Base-by-base conservation (phyloP, 2,329 filamentous ascomycete genomes). In the Cryphonectria naterciae region DNA sequence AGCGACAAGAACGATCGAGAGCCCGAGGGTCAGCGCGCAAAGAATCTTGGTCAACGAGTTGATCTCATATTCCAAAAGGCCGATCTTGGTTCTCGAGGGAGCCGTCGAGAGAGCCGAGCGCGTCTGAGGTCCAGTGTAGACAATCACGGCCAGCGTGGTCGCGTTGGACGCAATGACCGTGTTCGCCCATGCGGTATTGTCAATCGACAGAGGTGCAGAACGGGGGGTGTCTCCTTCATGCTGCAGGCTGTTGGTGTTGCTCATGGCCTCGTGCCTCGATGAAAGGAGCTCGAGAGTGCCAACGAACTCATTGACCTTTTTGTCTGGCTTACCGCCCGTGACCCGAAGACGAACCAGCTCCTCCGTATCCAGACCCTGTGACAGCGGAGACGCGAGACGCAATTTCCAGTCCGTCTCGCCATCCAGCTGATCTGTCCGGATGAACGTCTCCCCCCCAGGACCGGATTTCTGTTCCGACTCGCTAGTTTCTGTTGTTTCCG, bases 371-470 rank as follows among this genome's bases (percentile, higher is more conserved):
- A 99, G 83, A n/a, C 85, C 87, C 78, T 99, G 96, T 0, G 95
- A 95, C 37, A 98, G 81, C 0, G 93, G 89, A 17, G 94, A 96
- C 1, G 96, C 94, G 49, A 98, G 81, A 41, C 97, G 91, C 70
- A 99, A 84, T 82, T 99, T 99, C 97, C 96, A 99, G 78, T 99
- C 96, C 0, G 96, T 99, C 82, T 99, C 96, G 75, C 96, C 96
- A 77, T 99, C 96, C 13, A 99, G 86, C 79, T 99, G 96, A 80
- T 99, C 96, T 1, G 97, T 99, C 72, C 96, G 89, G 78, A 99
- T 98, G 77, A 99, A 99, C 0, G 95, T 95, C 81, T 99, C 97
- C 39, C 94, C 94, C 37, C 86, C 85, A n/a, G 87, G 81, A 25
- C 82, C 81, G 17, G 80, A 80, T 46, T 73, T 76, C 63, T 79